Conservation (phyloP, 805 yeast species). For the Yarrowia sp. region DNA sequence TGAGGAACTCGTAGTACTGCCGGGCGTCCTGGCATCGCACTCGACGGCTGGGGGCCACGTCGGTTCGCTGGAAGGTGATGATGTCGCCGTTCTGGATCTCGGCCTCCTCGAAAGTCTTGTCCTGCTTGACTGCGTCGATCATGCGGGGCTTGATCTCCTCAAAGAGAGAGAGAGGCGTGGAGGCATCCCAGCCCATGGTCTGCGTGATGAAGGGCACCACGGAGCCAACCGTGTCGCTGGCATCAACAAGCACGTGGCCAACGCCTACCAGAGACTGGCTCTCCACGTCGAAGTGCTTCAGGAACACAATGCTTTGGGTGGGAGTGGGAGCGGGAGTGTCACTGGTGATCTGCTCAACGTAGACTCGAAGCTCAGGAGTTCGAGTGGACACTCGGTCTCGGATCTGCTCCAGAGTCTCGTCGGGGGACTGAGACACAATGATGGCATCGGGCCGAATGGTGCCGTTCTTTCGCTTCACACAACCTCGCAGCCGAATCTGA, state of each 20-base stretch:
- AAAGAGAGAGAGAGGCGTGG: constrained; percentile 32
- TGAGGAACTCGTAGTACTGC: constrained; percentile 38
- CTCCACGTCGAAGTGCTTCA: constrained; percentile 64
- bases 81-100: constrained; percentile 41
- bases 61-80: constrained; percentile 37
- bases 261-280: constrained; percentile 60
- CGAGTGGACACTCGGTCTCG: not conserved
- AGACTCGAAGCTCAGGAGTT: not conserved
- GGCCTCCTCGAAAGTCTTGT: constrained; percentile 34
- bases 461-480: constrained; percentile 16
- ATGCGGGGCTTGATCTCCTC: constrained; percentile 40
- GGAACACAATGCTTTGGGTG: constrained; percentile 33
- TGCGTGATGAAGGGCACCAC: constrained; percentile 32
- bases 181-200: constrained; percentile 35
- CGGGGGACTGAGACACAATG: constrained; percentile 4
- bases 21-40: constrained; percentile 28
- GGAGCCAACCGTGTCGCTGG: constrained; percentile 44
- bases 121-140: constrained; percentile 35
- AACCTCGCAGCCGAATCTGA: constrained; percentile 1
- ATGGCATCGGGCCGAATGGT: constrained; percentile 17
- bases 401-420: constrained; percentile 17
- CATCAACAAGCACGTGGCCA: constrained; percentile 53
- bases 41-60: constrained; percentile 17
- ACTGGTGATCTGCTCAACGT: not conserved
- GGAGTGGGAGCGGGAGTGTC: not conserved